Evolutionary conservation across 805 yeast species (phyloP).

Genomic region (Candida ortonii): DNA sequence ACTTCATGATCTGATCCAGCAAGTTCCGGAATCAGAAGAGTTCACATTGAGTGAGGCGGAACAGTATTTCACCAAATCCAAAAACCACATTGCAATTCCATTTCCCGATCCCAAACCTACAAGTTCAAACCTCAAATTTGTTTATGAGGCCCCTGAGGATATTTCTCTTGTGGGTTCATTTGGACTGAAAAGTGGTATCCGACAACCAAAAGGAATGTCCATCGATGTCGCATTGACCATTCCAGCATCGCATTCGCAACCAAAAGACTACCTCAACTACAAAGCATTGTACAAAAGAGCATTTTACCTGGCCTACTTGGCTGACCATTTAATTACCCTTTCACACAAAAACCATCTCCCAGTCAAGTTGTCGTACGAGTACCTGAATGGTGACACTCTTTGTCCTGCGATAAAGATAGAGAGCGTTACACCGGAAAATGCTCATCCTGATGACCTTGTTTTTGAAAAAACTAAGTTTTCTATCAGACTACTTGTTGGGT

Average conservation of each 20-base stretch:
- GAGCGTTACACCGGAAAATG: slow-evolving; percentile 44
- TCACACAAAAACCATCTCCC: slow-evolving; percentile 57
- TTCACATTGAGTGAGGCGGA: slow-evolving; percentile 60
- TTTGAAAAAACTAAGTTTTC: slow-evolving; percentile 67
- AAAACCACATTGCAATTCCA: slow-evolving; percentile 62
- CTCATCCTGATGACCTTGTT: slow-evolving; percentile 48
- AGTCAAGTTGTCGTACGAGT: slow-evolving; percentile 59
- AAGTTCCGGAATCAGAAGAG: slow-evolving; percentile 55
- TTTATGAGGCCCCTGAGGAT: slow-evolving; percentile 65
- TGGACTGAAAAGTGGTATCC: slow-evolving; percentile 79
- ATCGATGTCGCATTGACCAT: slow-evolving; percentile 81
- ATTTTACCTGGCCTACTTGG: slow-evolving; percentile 77
- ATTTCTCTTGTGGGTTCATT: slow-evolving; percentile 85
- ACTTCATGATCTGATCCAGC: slow-evolving; percentile 63
- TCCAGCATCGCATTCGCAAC: slow-evolving; percentile 72
- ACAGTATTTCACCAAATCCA: slow-evolving; percentile 41
- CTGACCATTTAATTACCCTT: slow-evolving; percentile 56
- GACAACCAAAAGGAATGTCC: slow-evolving; percentile 56
- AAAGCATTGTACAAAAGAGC: slow-evolving; percentile 88
- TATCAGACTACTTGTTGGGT: slow-evolving; percentile 69
- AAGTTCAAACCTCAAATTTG: slow-evolving; percentile 63
- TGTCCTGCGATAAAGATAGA: slow-evolving; percentile 71
- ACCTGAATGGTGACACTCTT: slow-evolving; percentile 70
- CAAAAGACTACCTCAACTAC: slow-evolving; percentile 87
- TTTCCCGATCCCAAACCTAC: slow-evolving; percentile 88